phyloP scores from a whole-genome alignment of 1,139 yeast genomes.

The Diutina catenulata region DNA sequence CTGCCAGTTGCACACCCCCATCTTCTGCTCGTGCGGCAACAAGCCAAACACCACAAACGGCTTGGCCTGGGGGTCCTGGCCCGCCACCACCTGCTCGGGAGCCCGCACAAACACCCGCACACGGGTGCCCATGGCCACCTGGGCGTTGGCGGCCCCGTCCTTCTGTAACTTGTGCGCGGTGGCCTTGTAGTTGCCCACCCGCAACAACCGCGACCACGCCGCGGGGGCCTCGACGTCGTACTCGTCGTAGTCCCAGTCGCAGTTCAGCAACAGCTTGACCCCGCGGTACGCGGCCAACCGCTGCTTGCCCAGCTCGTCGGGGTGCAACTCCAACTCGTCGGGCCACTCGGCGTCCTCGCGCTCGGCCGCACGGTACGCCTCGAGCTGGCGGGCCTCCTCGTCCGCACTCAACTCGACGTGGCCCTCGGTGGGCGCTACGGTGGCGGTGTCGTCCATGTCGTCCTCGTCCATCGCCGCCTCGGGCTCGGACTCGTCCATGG shows the following conservation, averaged over 20 bases:
- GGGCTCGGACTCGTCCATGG: conserved; percentile 10
- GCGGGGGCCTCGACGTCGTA: conserved; percentile 63
- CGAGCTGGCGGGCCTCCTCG: conserved; percentile 72
- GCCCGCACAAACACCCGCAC: conserved; percentile 53
- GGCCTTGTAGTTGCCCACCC: conserved; percentile 69
- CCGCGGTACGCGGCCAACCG: conserved; percentile 75
- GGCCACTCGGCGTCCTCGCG: conserved; percentile 89
- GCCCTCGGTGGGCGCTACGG: conserved; percentile 33
- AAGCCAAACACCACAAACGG: conserved; percentile 65
- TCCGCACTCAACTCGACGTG: conserved; percentile 69
- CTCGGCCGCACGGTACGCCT: conserved; percentile 55
- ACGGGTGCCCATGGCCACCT: conserved; percentile 54
- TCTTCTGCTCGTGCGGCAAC: conserved; percentile 76
- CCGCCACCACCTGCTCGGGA: conserved; percentile 37
- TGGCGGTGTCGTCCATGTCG: conserved; percentile 14
- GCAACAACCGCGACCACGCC: conserved; percentile 64
- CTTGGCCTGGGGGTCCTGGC: conserved; percentile 23
- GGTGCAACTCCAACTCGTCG: conserved; percentile 82
- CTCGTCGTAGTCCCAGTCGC: conserved; percentile 86
- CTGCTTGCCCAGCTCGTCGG: conserved; percentile 64
- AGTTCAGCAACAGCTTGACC: conserved; percentile 65
- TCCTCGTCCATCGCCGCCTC: conserved; percentile 17
- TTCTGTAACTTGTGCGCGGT: conserved; percentile 62
- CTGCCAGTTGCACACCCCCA: conserved; percentile 71
- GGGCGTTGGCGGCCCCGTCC: conserved; percentile 45